Conservation (phyloP, 208 protist genomes). For the Crithidia sp. region DNA sequence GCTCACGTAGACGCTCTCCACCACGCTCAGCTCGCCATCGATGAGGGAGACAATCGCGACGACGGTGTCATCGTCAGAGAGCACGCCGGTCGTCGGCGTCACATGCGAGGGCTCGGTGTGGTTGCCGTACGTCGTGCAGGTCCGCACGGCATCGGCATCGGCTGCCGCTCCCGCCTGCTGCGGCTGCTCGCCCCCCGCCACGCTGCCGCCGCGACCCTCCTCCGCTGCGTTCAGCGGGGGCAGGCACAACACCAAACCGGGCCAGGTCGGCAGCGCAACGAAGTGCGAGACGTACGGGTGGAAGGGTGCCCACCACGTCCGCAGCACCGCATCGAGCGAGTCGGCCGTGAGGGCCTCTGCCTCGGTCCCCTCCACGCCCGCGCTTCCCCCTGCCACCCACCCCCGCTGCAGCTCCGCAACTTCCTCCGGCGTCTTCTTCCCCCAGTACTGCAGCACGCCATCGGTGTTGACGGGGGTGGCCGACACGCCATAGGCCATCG, state of each 20-base stretch:
- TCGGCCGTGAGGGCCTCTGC: conserved; percentile 11
- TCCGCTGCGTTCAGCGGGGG: conserved; percentile 22
- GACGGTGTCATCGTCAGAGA: conserved; percentile 40
- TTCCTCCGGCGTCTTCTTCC: conserved; percentile 19
- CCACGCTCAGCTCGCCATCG: conserved; percentile 52
- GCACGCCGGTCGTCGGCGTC: conserved; percentile 18
- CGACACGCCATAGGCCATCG: conserved; percentile 77
- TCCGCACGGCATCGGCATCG: conserved; percentile 10
- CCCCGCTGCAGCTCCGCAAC: conserved; percentile 18
- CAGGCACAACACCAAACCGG: conserved; percentile 51
- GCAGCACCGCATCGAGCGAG: conserved; percentile 19
- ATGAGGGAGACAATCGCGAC: conserved; percentile 53
- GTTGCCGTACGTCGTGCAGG: conserved; percentile 20
- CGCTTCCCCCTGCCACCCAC: conserved; percentile 15
- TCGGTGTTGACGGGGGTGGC: conserved; percentile 35
- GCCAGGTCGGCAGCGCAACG: conserved; percentile 70
- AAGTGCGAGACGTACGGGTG: conserved; percentile 54
- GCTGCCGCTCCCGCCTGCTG: conserved; percentile 4
- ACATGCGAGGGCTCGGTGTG: conserved; percentile 19
- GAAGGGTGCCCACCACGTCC: conserved; percentile 46
- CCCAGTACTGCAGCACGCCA: conserved; percentile 24
- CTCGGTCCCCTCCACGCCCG: background rate
- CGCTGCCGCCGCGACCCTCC: conserved; percentile 18
- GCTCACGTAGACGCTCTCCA: conserved; percentile 68
- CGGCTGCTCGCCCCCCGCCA: background rate